Base-by-base conservation (phyloP, 768 basidiomycete genomes). In the Sarcodon sp. region DNA sequence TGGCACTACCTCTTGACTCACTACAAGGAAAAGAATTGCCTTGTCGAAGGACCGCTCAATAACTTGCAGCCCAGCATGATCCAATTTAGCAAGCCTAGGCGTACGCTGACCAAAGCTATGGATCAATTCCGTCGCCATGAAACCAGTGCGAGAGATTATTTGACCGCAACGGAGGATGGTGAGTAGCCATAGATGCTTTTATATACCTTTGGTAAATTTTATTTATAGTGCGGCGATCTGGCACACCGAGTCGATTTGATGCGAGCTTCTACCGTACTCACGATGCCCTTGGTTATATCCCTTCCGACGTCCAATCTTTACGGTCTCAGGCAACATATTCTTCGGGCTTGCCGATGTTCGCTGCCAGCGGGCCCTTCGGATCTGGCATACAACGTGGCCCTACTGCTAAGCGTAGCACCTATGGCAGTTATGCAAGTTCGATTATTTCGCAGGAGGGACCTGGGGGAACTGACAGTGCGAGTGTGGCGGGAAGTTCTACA, bases 61-160 rank as follows among this genome's bases (percentile, higher is more conserved):
- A 98, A 99, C 66, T 70, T 99, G 34, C 96, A 98, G 62, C 73
- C 90, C 6, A 94, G 91, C 66, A 94, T 99, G 93, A 99, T 99
- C 51, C 96, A 98, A 62, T 97, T 99, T 72, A 92, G 89, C 75
- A 93, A 96, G 67, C 96, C 96, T 33, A 80, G 91, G 49, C 83
- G 91, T 47, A 77, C 90, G 4, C 76, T 93, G 35, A 77, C 74
- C 54, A 92, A 92, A 64, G 84, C 88, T 12, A 85, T 91, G 80
- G 89, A 94, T 54, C 87, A 86, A 50, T 93, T 88, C 76, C 83
- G 88, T 49, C 79, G 93, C 45, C 89, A 94, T 60, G 93, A 97
- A 63, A 87, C 88, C 16, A 87, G 75, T 56, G 93, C 93, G 0
- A 77, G 83, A 47, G 96, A 99, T 55, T 90, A 76, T 56, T 63